Conservation (phyloP, 2,329 filamentous ascomycete species). For the Paradendryphiella salina region DNA sequence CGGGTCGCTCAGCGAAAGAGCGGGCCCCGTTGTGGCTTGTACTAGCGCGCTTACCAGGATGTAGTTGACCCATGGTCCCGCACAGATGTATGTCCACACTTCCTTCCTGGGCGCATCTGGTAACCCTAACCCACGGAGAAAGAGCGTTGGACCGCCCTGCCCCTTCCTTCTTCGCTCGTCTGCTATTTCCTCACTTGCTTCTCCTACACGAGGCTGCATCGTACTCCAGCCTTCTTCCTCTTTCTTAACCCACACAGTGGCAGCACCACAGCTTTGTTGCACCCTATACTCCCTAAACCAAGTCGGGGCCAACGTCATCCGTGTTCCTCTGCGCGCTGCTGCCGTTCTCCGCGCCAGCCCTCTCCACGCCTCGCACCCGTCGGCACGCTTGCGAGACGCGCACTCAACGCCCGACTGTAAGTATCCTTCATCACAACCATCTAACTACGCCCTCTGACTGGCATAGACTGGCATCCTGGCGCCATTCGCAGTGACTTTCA, state of each 20-base stretch:
- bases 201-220: constrained; percentile 24
- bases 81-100: constrained; percentile 10
- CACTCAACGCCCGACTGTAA: constrained; percentile 16
- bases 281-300: constrained; percentile 3
- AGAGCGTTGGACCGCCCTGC: constrained; percentile 32
- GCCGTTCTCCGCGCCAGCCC: constrained; percentile 30
- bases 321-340: constrained; percentile 30
- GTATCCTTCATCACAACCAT: constrained; percentile 6
- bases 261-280: constrained; percentile 16
- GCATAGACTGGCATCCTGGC: constrained; percentile 1
- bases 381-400: constrained; percentile 19
- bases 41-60: constrained; percentile 8
- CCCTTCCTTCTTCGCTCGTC: constrained; percentile 31
- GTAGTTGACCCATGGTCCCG: constrained; percentile 8
- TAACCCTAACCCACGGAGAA: constrained; percentile 21
- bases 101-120: constrained; percentile 9
- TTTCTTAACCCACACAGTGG: constrained; percentile 14
- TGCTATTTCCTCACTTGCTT: constrained; percentile 27
- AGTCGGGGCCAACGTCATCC: constrained; percentile 14
- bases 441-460: constrained; percentile 2
- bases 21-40: constrained; percentile 17
- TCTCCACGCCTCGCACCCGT: constrained; percentile 25
- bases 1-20: constrained; percentile 16
- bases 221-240: constrained; percentile 14
- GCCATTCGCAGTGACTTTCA: neutral